Percentiles rank a stretch among this genome's conserved stretches.
Conservation (phyloP, 768 basidiomycete genomes). For the Hericium coralloides region DNA sequence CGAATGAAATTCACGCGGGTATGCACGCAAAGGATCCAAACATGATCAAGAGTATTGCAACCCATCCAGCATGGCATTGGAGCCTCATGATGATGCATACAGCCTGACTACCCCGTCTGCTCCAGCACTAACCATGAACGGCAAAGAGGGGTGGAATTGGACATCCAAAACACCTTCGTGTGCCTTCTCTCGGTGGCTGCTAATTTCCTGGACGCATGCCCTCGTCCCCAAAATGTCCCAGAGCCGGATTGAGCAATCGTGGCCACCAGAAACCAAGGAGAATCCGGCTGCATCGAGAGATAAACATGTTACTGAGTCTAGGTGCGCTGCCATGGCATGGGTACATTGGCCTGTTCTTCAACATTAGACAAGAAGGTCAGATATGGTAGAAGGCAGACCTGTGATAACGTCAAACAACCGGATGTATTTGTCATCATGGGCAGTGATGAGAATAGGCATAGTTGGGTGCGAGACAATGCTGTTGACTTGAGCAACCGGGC, state of each 20-base stretch:
- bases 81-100: conserved; percentile 69
- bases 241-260: conserved; percentile 90
- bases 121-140: conserved; percentile 90
- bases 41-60: too few relatives aligned
- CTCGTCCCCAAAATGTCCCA: conserved; percentile 85
- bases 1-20: too few relatives aligned
- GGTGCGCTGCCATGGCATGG: conserved; percentile 83
- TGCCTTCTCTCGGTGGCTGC: conserved; percentile 82
- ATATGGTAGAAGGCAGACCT: conserved; percentile 33
- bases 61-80: too few relatives aligned
- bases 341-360: conserved; percentile 63
- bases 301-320: conserved; percentile 86
- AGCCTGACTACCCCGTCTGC: conserved; percentile 92
- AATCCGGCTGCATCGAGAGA: conserved; percentile 84
- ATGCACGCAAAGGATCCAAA: too few relatives aligned
- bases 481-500: conserved; percentile 69
- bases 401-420: conserved; percentile 80
- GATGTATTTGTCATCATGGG: conserved; percentile 90
- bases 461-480: conserved; percentile 85
- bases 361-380: background rate
- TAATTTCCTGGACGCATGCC: conserved; percentile 83
- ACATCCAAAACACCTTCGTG: conserved; percentile 88
- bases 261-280: conserved; percentile 80
- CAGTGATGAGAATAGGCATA: conserved; percentile 79
- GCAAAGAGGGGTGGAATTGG: conserved; percentile 73